These are phyloP conservation scores for Coniochaeta sp. DNA, from an alignment of 2,329 filamentous ascomycete genomes.

Conservation along the genomic window DNA sequence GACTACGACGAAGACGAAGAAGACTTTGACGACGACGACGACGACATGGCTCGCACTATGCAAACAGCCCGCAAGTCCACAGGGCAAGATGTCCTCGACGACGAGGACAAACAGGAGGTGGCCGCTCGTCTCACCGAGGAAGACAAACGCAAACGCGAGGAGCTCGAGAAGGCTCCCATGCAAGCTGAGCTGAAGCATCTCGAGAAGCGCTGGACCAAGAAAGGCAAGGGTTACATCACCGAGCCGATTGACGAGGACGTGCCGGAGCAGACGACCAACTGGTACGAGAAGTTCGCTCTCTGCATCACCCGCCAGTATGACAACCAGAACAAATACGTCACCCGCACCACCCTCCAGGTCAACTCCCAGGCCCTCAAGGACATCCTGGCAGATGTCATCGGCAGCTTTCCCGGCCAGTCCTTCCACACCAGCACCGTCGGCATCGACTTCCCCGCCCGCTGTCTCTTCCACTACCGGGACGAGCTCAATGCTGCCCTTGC, in stretches of 20 bases:
- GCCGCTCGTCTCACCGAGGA: slow-evolving; percentile 11
- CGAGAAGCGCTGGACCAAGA: slow-evolving; percentile 22
- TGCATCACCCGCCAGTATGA: slow-evolving; percentile 17
- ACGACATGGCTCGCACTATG: slow-evolving; percentile 3
- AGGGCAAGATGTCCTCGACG: slow-evolving; percentile 7
- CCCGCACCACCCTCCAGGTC: slow-evolving; percentile 11
- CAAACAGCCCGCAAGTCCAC: not conserved
- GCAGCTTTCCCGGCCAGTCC: slow-evolving; percentile 17
- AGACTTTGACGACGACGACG: not conserved
- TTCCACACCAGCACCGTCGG: slow-evolving; percentile 15
- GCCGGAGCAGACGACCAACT: slow-evolving; percentile 20
- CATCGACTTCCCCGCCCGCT: slow-evolving; percentile 16
- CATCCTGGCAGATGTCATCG: slow-evolving; percentile 15
- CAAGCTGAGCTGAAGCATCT: slow-evolving; percentile 23
- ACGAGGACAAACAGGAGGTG: slow-evolving; percentile 12
- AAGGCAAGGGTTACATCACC: slow-evolving; percentile 18
- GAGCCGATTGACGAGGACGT: slow-evolving; percentile 21
- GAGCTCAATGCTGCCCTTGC: slow-evolving; percentile 15
- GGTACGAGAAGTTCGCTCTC: slow-evolving; percentile 22
- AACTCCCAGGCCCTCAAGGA: slow-evolving; percentile 18
- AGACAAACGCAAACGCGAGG: slow-evolving; percentile 14
- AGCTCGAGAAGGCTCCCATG: slow-evolving; percentile 19
- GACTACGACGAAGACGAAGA: not conserved
- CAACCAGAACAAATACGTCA: slow-evolving; percentile 9
- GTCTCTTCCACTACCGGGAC: slow-evolving; percentile 19